These are phyloP conservation scores for Debaryomyces nepalensis DNA, from an alignment of 1,139 yeast genomes.

Conservation along the genomic window DNA sequence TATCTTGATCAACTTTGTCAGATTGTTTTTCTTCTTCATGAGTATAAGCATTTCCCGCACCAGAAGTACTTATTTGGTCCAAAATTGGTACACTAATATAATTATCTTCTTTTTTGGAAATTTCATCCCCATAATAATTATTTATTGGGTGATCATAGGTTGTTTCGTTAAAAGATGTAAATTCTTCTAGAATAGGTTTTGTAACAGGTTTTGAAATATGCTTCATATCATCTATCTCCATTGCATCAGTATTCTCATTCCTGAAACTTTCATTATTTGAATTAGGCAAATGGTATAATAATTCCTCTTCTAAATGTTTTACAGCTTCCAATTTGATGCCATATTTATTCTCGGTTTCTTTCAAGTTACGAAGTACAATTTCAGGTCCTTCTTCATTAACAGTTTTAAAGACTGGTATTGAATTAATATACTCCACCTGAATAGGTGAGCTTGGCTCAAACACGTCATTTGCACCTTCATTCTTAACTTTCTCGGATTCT, in stretches of 20 bases:
- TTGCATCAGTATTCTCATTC: neutral
- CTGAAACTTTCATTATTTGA: neutral
- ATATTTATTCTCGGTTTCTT: constrained; percentile 37
- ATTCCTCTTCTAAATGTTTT: constrained; percentile 31
- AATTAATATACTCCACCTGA: constrained; percentile 3
- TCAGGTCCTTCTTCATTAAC: constrained; percentile 39
- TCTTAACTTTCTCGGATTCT: constrained; percentile 9
- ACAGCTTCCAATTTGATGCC: constrained; percentile 39
- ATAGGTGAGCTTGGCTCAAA: constrained; percentile 6
- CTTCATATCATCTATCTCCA: neutral
- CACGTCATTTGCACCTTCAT: constrained; percentile 3
- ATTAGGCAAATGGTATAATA: constrained; percentile 11
- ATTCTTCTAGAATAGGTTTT: constrained; percentile 2
- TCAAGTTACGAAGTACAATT: constrained; percentile 31
- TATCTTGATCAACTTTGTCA: too few species aligned
- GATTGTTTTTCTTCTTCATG: too few species aligned
- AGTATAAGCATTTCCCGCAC: too few species aligned
- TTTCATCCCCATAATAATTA: neutral
- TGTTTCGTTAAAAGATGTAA: constrained; percentile 3
- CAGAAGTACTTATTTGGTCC: constrained; percentile 3
- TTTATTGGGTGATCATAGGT: neutral
- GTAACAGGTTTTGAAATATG: constrained; percentile 4
- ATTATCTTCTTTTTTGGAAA: neutral
- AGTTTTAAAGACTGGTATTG: constrained; percentile 36
- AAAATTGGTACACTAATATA: constrained; percentile 1